These are phyloP conservation scores for Phialophora chinensis DNA, from an alignment of 2,329 filamentous ascomycete genomes.

Conservation along the genomic window DNA sequence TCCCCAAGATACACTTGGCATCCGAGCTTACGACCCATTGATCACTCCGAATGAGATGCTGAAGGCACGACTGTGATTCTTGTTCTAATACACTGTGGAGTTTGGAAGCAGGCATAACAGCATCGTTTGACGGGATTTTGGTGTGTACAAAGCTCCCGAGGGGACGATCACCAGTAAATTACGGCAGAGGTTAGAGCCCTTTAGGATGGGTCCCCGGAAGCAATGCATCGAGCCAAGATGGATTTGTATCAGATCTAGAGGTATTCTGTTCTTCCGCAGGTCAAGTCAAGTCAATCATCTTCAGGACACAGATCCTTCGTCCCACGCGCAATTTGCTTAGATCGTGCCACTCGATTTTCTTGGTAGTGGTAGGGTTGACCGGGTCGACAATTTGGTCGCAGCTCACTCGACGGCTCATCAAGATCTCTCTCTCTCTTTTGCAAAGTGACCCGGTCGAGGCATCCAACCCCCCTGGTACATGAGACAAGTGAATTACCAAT, in stretches of 20 bases:
- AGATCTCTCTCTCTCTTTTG: too few relatives aligned
- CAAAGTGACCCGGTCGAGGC: too few relatives aligned
- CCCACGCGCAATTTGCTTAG: too few relatives aligned
- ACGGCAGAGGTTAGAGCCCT: neutral
- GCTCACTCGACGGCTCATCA: too few relatives aligned
- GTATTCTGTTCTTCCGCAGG: neutral
- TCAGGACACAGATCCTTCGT: neutral
- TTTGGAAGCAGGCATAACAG: neutral
- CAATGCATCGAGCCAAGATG: neutral
- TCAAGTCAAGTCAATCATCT: neutral
- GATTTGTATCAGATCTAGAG: neutral
- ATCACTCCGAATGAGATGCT: slow-evolving; percentile 57
- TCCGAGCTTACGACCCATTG: slow-evolving; percentile 64
- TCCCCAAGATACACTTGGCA: slow-evolving; percentile 65
- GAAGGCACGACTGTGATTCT: slow-evolving; percentile 48
- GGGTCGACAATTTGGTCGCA: too few relatives aligned
- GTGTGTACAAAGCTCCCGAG: neutral
- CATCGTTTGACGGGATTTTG: slow-evolving; percentile 3
- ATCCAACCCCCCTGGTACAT: too few relatives aligned
- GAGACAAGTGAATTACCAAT: too few relatives aligned
- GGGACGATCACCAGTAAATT: neutral
- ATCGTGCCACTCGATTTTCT: too few relatives aligned
- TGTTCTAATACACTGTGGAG: neutral
- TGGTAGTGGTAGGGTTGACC: too few relatives aligned
- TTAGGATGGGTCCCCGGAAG: too few relatives aligned